Evolutionary conservation across 768 basidiomycete species (phyloP).

Genomic region (Trichaptum fuscoviolaceum): DNA sequence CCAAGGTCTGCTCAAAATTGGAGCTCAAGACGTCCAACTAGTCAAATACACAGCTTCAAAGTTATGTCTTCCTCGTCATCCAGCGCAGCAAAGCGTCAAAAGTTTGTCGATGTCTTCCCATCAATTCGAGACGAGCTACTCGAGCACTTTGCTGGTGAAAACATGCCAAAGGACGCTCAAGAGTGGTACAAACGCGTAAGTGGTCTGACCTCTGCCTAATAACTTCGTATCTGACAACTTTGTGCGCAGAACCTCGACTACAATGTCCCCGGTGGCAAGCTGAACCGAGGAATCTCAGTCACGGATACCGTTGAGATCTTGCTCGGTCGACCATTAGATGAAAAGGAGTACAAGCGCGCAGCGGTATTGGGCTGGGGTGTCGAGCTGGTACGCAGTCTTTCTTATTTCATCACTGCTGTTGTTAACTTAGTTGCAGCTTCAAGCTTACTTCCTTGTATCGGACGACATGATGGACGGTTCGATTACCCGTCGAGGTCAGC

Average conservation of each 20-base stretch:
- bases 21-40: too few relatives aligned
- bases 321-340: conserved; percentile 59
- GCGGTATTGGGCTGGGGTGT: conserved; percentile 94
- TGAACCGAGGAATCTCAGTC: conserved; percentile 95
- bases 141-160: conserved; percentile 55
- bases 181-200: conserved; percentile 81
- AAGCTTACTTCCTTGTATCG: conserved; percentile 95
- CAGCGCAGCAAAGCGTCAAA: conserved; percentile 39
- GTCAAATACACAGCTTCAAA: too few relatives aligned
- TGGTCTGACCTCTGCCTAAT: conserved; percentile 10
- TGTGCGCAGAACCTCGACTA: conserved; percentile 70
- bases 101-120: conserved; percentile 71
- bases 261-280: conserved; percentile 95
- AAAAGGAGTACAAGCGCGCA: conserved; percentile 84
- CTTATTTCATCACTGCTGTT: neutral
- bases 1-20: neutral
- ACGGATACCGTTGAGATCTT: conserved; percentile 90
- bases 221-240: neutral
- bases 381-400: conserved; percentile 65
- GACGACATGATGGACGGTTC: conserved; percentile 98
- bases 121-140: conserved; percentile 75
- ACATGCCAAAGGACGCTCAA: conserved; percentile 79
- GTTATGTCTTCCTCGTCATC: neutral
- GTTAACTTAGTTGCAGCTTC: conserved; percentile 49
- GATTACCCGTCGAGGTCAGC: conserved; percentile 89